phyloP scores from a whole-genome alignment of 2,329 filamentous ascomycete species.

The Cercospora canescens region DNA sequence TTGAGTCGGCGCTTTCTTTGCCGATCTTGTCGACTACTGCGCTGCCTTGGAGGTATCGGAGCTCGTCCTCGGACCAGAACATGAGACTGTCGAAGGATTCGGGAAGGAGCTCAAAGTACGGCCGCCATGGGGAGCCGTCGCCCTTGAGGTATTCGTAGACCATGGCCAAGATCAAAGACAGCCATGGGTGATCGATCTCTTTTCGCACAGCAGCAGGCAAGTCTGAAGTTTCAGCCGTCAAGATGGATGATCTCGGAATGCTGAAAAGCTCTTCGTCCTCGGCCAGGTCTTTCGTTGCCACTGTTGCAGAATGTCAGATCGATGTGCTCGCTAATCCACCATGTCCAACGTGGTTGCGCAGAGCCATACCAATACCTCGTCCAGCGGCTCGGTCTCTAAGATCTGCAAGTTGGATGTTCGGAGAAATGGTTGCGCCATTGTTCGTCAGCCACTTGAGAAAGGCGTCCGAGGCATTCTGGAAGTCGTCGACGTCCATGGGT shows the following conservation, averaged over 20 bases:
- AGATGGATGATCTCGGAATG: slow-evolving; percentile 70
- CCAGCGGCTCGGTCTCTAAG: slow-evolving; percentile 58
- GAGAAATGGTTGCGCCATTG: slow-evolving; percentile 55
- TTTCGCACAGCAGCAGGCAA: slow-evolving; percentile 46
- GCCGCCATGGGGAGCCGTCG: slow-evolving; percentile 67
- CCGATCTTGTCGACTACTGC: slow-evolving; percentile 77
- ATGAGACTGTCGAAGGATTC: slow-evolving; percentile 77
- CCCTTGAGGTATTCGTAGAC: slow-evolving; percentile 70
- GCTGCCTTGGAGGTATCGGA: slow-evolving; percentile 73
- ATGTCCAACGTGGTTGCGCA: neutral
- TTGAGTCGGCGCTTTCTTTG: slow-evolving; percentile 67
- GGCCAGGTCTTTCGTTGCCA: slow-evolving; percentile 68
- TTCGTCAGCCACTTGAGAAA: slow-evolving; percentile 61
- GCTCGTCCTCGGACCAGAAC: slow-evolving; percentile 77
- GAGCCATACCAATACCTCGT: slow-evolving; percentile 61
- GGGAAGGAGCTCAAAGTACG: slow-evolving; percentile 77
- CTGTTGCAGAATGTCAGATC: slow-evolving; percentile 44
- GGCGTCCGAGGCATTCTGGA: slow-evolving; percentile 45
- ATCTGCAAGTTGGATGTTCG: slow-evolving; percentile 60
- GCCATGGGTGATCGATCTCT: slow-evolving; percentile 47
- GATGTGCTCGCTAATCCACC: neutral
- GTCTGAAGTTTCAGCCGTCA: slow-evolving; percentile 71
- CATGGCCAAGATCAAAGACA: slow-evolving; percentile 72
- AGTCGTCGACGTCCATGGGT: slow-evolving; percentile 30
- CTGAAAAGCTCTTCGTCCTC: slow-evolving; percentile 78